Base-by-base conservation (phyloP, 345 rosid species). In the Raphanus sativus region DNA sequence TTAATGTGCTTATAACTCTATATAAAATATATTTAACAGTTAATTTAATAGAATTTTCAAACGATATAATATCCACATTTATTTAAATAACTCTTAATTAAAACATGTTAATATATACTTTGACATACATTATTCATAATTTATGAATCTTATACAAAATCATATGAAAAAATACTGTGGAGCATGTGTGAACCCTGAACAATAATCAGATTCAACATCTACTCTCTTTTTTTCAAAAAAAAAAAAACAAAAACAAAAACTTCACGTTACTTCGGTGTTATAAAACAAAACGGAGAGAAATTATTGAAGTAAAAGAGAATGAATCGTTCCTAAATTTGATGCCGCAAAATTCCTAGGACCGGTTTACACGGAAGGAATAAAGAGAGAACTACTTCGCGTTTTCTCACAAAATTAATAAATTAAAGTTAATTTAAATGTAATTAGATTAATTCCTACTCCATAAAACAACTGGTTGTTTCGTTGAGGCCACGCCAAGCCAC, bases 281-380 rank as follows among this genome's bases (percentile, higher is more conserved):
- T 13, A 45, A 45, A 42, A 42, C 52, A 42, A 42, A 45, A 45
- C n/a, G 54, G 54, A 45, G 5, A 45, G 15, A 45, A 45, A 45
- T 12, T 45, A 45, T 45, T 45, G 15, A 8, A 17, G 62, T 71
- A 58, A 65, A 61, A 58, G 70, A 70, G 68, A 71, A 77, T 56
- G 29, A 70, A 77, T 77, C 30, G 55, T 25, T 61, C 65, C 77
- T 16, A 78, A 60, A 60, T 72, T 66, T 42, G 8, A 60, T 73
- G 77, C 67, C 30, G 36, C 65, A 73, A 78, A 78, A 61, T 78
- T 78, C 81, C 74, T 78, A 78, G 70, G 70, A 78, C 74, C 77
- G 77, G 74, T 78, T 78, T 36, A 78, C 68, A 78, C 81, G 81
- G 81, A 78, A 78, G 65, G 81, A 78, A 78, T 78, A 72, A 78